These are phyloP conservation scores for Cocos nucifera DNA, from an alignment of 176 grass and related monocot species.

Conservation along the genomic window DNA sequence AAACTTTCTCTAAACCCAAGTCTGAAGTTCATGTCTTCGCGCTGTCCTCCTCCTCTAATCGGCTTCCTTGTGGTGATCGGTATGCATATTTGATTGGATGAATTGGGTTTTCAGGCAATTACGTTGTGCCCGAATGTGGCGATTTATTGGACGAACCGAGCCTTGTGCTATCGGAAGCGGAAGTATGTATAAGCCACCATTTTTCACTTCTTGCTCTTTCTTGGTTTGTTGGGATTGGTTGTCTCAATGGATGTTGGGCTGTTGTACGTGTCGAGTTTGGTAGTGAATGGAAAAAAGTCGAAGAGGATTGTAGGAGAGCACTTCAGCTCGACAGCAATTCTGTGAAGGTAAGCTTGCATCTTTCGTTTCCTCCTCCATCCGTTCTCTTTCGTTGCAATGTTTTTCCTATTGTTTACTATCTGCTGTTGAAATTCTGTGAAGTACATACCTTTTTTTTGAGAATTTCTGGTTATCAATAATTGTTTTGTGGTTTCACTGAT, in stretches of 20 bases:
- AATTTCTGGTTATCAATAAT: too few species aligned
- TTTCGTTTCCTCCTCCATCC: background rate
- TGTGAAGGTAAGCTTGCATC: conserved; percentile 47
- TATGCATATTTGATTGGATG: conserved; percentile 18
- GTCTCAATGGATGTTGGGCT: conserved; percentile 2
- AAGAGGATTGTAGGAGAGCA: conserved; percentile 73
- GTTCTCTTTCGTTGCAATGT: background rate
- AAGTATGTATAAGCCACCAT: conserved; percentile 35
- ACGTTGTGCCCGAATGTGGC: conserved; percentile 54
- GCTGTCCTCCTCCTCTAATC: too few species aligned
- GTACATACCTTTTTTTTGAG: too few species aligned
- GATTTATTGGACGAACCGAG: conserved; percentile 74
- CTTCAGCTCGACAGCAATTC: conserved; percentile 64
- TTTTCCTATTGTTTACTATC: background rate
- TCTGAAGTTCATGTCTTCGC: too few species aligned
- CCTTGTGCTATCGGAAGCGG: conserved; percentile 71
- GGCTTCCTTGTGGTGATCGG: background rate
- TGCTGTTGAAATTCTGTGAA: too few species aligned
- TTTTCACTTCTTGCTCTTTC: conserved; percentile 26
- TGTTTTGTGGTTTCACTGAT: too few species aligned
- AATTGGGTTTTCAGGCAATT: conserved; percentile 71
- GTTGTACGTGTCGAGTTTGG: conserved; percentile 17
- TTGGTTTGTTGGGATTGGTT: background rate
- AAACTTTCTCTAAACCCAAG: too few species aligned
- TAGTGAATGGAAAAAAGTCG: conserved; percentile 72